These are phyloP conservation scores for Phytopythium delawarense DNA, from an alignment of 352 stramenopile species.

Conservation along the genomic window DNA sequence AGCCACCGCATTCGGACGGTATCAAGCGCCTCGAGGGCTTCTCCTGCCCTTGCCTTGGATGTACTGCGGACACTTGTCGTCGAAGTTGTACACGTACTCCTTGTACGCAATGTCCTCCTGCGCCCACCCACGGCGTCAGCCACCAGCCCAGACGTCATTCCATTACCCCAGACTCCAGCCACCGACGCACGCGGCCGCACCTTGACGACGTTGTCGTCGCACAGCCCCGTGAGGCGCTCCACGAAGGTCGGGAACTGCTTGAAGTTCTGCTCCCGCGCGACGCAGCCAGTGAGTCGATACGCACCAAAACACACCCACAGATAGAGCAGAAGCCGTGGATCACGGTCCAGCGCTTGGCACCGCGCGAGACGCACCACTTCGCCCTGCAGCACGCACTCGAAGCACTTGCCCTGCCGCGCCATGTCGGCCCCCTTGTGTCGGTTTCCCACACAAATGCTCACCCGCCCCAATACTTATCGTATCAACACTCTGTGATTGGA, in stretches of 20 bases:
- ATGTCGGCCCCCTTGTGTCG: constrained; percentile 18
- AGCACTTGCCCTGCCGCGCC: constrained; percentile 68
- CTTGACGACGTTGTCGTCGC: constrained; percentile 80
- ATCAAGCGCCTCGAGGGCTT: not conserved
- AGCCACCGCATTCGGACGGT: not conserved
- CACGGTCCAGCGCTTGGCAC: not conserved
- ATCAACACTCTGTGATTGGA: constrained; percentile 7
- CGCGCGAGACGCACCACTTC: constrained; percentile 54
- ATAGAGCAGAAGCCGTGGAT: not conserved
- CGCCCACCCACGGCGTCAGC: too few relatives aligned
- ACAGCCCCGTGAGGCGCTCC: constrained; percentile 69
- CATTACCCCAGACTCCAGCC: not conserved
- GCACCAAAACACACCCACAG: constrained; percentile 1
- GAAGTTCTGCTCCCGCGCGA: constrained; percentile 43
- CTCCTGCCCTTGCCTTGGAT: constrained; percentile 41
- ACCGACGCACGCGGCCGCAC: constrained; percentile 12
- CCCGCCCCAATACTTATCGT: not conserved
- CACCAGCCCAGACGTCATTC: not conserved
- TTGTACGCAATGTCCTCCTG: constrained; percentile 87
- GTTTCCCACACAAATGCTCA: not conserved
- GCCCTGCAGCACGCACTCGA: constrained; percentile 78
- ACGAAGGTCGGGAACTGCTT: constrained; percentile 82
- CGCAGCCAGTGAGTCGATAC: not conserved
- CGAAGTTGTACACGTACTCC: constrained; percentile 88
- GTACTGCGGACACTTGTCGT: constrained; percentile 85